phyloP scores from a whole-genome alignment of 1,284 basidiomycete genomes.

The Microbotryomycetes sp. region DNA sequence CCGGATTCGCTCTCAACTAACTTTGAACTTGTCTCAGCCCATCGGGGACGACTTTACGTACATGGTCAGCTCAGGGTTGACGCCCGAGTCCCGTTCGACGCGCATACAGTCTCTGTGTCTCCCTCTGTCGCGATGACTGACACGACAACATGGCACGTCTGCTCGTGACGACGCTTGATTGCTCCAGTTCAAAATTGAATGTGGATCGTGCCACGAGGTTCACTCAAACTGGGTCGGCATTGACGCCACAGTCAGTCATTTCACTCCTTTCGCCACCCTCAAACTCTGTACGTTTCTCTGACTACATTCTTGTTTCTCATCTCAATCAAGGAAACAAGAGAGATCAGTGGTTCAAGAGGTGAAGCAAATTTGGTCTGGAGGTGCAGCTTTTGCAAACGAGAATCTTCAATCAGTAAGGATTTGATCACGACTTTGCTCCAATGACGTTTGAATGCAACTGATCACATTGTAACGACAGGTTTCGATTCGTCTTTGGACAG shows the following conservation, averaged over 20 bases:
- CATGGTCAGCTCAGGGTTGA: too few species aligned
- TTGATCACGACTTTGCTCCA: too few species aligned
- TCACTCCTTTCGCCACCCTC: background rate
- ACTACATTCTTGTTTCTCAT: background rate
- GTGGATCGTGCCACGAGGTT: constrained; percentile 27
- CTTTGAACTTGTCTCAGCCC: constrained; percentile 5
- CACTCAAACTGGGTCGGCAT: constrained; percentile 31
- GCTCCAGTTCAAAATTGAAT: constrained; percentile 25
- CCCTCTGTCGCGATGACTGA: too few species aligned
- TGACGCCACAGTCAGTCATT: constrained; percentile 21
- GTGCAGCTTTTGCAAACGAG: constrained; percentile 29
- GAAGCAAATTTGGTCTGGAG: constrained; percentile 34
- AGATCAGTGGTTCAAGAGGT: constrained; percentile 28
- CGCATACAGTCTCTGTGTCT: too few species aligned
- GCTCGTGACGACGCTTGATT: too few species aligned
- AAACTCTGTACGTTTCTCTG: background rate
- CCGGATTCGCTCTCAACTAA: too few species aligned
- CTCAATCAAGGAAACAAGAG: constrained; percentile 13
- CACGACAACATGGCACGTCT: too few species aligned
- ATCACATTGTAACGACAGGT: constrained; percentile 1
- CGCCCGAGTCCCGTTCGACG: too few species aligned
- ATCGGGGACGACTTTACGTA: constrained; percentile 29
- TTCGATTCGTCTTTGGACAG: constrained; percentile 31
- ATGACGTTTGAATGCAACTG: too few species aligned
- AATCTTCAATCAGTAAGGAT: constrained; percentile 27